These are phyloP conservation scores for Fusarium buxicola DNA, from an alignment of 2,329 filamentous ascomycete species.

Conservation along the genomic window DNA sequence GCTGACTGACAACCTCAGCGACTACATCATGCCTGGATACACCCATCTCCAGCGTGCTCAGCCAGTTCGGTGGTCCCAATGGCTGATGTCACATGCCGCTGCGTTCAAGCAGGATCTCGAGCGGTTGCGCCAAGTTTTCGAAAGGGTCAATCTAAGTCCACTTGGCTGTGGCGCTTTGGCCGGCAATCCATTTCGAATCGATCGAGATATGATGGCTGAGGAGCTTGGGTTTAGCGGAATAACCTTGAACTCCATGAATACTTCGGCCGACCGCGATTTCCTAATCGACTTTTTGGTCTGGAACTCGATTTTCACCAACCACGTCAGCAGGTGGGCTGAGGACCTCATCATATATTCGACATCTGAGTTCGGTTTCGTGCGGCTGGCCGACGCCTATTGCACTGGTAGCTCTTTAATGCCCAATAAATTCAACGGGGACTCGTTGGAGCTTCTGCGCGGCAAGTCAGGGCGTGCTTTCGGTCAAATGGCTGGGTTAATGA, in stretches of 20 bases:
- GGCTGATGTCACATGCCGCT: slow-evolving; percentile 41
- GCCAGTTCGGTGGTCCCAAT: slow-evolving; percentile 41
- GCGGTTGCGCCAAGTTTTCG: slow-evolving; percentile 38
- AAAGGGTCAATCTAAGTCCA: slow-evolving; percentile 44
- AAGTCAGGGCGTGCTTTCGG: slow-evolving; percentile 44
- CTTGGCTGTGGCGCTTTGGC: slow-evolving; percentile 45
- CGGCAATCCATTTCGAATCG: slow-evolving; percentile 47
- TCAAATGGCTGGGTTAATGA: slow-evolving; percentile 69
- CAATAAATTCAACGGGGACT: slow-evolving; percentile 41
- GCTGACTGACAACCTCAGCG: slow-evolving; percentile 41
- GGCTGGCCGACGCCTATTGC: slow-evolving; percentile 40
- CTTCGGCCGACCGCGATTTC: slow-evolving; percentile 78
- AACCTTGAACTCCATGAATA: slow-evolving; percentile 76
- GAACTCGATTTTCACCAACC: slow-evolving; percentile 75
- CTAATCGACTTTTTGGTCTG: slow-evolving; percentile 78
- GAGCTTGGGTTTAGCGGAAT: slow-evolving; percentile 79
- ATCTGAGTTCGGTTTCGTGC: slow-evolving; percentile 39
- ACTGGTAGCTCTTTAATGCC: slow-evolving; percentile 41
- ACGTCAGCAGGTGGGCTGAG: slow-evolving; percentile 78
- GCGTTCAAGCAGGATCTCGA: slow-evolving; percentile 44
- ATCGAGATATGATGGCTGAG: slow-evolving; percentile 53
- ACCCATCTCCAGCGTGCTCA: slow-evolving; percentile 45
- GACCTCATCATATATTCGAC: slow-evolving; percentile 71
- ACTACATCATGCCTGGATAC: slow-evolving; percentile 47
- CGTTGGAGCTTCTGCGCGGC: slow-evolving; percentile 44